These are phyloP conservation scores for Erysimum cheiri DNA, from an alignment of 441 rosid species.

Conservation along the genomic window DNA sequence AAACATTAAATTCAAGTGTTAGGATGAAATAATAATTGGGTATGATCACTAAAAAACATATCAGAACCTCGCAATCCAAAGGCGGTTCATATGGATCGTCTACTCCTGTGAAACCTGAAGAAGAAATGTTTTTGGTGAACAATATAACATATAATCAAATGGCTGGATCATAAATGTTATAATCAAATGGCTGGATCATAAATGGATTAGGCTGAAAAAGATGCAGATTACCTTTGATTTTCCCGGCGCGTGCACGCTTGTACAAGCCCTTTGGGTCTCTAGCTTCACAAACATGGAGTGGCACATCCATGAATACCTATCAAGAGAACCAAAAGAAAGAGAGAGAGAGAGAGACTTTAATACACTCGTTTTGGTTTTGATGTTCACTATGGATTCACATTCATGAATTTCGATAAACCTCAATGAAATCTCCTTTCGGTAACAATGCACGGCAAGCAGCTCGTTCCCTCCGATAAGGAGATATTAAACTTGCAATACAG, in stretches of 20 bases:
- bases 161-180: neutral
- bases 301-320: slow-evolving; percentile 72
- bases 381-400: neutral
- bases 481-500: slow-evolving; percentile 69
- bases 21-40: neutral
- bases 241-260: slow-evolving; percentile 72
- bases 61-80: slow-evolving; percentile 63
- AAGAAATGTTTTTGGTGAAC: no score
- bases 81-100: slow-evolving; percentile 81
- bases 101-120: slow-evolving; percentile 68
- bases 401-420: slow-evolving; percentile 44
- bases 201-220: neutral
- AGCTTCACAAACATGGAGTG: slow-evolving; percentile 64
- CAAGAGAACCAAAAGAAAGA: slow-evolving; percentile 19
- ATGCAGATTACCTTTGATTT: slow-evolving; percentile 57
- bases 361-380: neutral
- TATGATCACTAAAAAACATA: no score
- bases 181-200: no score
- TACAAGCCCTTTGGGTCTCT: slow-evolving; percentile 75
- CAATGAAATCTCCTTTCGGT: slow-evolving; percentile 65
- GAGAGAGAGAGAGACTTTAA: neutral
- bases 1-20: neutral
- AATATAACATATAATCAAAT: no score
- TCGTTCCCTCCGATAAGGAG: slow-evolving; percentile 65
- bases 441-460: slow-evolving; percentile 60